These are phyloP conservation scores for Thuja plicata DNA, from an alignment of 83 land plant species.

Conservation along the genomic window DNA sequence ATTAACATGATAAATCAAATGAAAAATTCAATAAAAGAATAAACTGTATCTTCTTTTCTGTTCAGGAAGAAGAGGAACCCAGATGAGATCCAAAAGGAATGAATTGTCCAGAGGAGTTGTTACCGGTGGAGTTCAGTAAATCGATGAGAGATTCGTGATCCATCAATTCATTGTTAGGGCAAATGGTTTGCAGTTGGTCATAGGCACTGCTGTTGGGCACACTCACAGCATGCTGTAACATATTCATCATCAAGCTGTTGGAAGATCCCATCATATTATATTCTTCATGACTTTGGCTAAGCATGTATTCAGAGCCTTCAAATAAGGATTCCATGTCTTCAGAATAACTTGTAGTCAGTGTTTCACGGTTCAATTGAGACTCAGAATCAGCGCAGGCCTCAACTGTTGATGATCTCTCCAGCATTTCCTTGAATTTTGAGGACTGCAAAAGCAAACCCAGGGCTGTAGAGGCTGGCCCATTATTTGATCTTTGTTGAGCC, in stretches of 20 bases:
- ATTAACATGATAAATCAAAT: neutral
- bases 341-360: neutral
- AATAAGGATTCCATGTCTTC: conserved; percentile 1
- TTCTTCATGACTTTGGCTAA: conserved; percentile 3
- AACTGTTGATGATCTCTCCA: conserved; percentile 34
- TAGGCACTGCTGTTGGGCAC: neutral
- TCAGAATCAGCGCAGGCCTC: neutral
- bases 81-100: neutral
- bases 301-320: conserved; percentile 8
- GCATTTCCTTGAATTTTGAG: conserved; percentile 53
- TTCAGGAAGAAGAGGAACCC: neutral
- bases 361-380: neutral
- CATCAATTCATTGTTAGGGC: conserved; percentile 7
- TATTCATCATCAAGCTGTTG: conserved; percentile 4
- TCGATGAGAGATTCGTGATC: conserved; percentile 9
- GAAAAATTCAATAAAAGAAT: neutral
- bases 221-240: neutral
- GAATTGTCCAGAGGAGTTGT: neutral
- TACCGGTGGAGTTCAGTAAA: conserved; percentile 5
- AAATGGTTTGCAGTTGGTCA: conserved; percentile 8
- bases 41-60: neutral
- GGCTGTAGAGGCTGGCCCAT: conserved; percentile 37
- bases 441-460: conserved; percentile 59
- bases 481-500: neutral
- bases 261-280: neutral